phyloP scores from a whole-genome alignment of 225 moss, liverwort and hornwort genomes.

The Straminergon stramineum region DNA sequence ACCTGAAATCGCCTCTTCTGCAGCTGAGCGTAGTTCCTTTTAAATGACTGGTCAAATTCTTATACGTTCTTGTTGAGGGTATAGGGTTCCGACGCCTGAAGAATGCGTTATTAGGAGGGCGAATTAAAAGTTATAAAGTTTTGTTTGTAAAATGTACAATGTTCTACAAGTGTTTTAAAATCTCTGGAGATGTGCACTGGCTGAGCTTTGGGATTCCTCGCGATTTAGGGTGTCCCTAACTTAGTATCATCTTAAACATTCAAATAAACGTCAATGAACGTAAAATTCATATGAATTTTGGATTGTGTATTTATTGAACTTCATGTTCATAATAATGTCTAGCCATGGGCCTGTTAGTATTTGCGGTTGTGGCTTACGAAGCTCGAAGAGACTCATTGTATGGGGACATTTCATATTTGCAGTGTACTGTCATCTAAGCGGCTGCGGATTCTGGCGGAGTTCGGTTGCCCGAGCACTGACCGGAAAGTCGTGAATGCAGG shows the following conservation, averaged over 20 bases:
- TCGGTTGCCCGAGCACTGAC: conserved; percentile 84
- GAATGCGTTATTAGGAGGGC: background rate
- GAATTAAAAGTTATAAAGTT: background rate
- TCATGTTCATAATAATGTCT: background rate
- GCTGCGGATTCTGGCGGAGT: conserved; percentile 64
- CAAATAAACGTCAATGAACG: background rate
- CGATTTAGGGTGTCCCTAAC: background rate
- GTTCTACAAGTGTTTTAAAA: background rate
- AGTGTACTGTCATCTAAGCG: conserved; percentile 44
- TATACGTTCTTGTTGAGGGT: background rate
- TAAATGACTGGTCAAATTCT: background rate
- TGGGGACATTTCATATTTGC: conserved; percentile 1
- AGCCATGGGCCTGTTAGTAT: background rate
- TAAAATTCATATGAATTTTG: background rate
- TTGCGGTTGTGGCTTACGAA: background rate
- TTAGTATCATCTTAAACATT: background rate
- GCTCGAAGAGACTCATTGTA: background rate
- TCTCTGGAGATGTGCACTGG: background rate
- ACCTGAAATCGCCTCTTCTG: no score
- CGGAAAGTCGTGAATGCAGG: conserved; percentile 95
- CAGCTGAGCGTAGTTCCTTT: background rate
- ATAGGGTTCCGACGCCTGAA: background rate
- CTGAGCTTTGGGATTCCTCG: background rate
- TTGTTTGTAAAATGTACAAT: background rate
- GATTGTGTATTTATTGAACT: background rate